Evolutionary conservation across 208 protist genomes (phyloP).

Genomic region (Crithidia sp.): DNA sequence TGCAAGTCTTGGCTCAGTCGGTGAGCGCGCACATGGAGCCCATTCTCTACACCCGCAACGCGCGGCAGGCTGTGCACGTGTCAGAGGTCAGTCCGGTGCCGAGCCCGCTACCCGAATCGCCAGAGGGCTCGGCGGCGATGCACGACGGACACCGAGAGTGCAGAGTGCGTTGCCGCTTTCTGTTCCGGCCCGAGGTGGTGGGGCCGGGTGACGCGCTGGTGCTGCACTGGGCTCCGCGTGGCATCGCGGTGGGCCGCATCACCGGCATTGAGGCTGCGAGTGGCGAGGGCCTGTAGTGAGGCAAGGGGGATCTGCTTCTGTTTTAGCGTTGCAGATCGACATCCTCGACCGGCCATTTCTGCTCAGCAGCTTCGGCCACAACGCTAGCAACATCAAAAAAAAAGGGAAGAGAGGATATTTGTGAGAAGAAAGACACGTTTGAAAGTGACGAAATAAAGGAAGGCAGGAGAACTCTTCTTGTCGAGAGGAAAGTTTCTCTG

Average conservation of each 20-base stretch:
- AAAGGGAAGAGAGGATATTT: too few species aligned
- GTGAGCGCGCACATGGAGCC: slow-evolving; percentile 68
- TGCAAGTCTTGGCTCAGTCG: slow-evolving; percentile 65
- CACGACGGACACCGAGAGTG: slow-evolving; percentile 9
- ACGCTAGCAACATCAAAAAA: background rate
- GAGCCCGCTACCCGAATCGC: background rate
- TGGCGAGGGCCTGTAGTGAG: background rate
- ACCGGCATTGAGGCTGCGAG: background rate
- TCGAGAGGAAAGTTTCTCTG: too few species aligned
- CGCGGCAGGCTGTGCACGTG: slow-evolving; percentile 73
- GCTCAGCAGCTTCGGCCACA: too few species aligned
- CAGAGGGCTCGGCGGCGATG: background rate
- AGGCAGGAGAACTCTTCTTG: too few species aligned
- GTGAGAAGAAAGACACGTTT: too few species aligned
- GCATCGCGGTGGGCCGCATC: slow-evolving; percentile 69
- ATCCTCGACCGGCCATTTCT: too few species aligned
- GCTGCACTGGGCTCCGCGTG: slow-evolving; percentile 77
- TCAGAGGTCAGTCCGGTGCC: slow-evolving; percentile 5
- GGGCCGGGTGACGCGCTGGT: slow-evolving; percentile 54
- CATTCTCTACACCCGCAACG: slow-evolving; percentile 80
- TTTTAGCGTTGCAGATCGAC: too few species aligned
- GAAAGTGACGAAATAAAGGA: too few species aligned
- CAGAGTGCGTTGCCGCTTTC: slow-evolving; percentile 51
- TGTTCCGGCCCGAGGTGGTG: slow-evolving; percentile 84
- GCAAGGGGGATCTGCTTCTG: too few species aligned